Evolutionary conservation across 2,329 filamentous ascomycete genomes (phyloP).

Genomic region (Exophiala sp.): DNA sequence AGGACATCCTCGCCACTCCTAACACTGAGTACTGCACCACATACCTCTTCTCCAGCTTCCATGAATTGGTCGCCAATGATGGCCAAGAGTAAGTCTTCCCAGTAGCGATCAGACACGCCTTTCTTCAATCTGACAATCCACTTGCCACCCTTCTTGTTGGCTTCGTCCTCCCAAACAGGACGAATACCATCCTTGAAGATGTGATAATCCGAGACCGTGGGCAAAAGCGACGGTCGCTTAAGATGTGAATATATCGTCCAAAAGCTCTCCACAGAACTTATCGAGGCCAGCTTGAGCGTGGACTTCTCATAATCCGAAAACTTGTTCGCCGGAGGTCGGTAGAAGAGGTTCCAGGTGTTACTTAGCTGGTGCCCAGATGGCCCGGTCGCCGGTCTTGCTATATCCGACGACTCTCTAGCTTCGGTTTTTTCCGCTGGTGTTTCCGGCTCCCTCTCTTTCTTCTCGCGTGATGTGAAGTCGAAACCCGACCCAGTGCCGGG

Average conservation of each 20-base stretch:
- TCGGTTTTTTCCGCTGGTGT: slow-evolving; percentile 36
- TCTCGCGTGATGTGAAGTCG: slow-evolving; percentile 70
- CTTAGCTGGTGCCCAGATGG: slow-evolving; percentile 61
- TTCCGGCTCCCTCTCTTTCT: slow-evolving; percentile 54
- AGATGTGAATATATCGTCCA: slow-evolving; percentile 86
- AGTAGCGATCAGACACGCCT: slow-evolving; percentile 92
- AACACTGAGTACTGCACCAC: slow-evolving; percentile 89
- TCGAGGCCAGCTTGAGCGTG: slow-evolving; percentile 77
- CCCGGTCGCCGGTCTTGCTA: slow-evolving; percentile 34
- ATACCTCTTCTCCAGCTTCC: slow-evolving; percentile 90
- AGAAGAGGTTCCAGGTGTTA: slow-evolving; percentile 95
- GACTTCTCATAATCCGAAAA: slow-evolving; percentile 99
- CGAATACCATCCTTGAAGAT: slow-evolving; percentile 95
- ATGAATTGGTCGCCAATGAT: slow-evolving; percentile 92
- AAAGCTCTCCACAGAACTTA: slow-evolving; percentile 83
- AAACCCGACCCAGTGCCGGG: slow-evolving; percentile 65
- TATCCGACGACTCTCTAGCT: slow-evolving; percentile 33
- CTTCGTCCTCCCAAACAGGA: slow-evolving; percentile 97
- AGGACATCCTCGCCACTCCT: slow-evolving; percentile 94
- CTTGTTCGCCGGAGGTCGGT: slow-evolving; percentile 82
- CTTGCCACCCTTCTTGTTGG: slow-evolving; percentile 93
- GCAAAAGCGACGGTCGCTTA: slow-evolving; percentile 80
- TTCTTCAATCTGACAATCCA: slow-evolving; percentile 98
- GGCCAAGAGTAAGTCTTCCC: slow-evolving; percentile 88
- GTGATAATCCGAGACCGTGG: slow-evolving; percentile 94